Evolutionary conservation across 148 eudicot genomes (phyloP).

Genomic region (Polygonum aviculare): DNA sequence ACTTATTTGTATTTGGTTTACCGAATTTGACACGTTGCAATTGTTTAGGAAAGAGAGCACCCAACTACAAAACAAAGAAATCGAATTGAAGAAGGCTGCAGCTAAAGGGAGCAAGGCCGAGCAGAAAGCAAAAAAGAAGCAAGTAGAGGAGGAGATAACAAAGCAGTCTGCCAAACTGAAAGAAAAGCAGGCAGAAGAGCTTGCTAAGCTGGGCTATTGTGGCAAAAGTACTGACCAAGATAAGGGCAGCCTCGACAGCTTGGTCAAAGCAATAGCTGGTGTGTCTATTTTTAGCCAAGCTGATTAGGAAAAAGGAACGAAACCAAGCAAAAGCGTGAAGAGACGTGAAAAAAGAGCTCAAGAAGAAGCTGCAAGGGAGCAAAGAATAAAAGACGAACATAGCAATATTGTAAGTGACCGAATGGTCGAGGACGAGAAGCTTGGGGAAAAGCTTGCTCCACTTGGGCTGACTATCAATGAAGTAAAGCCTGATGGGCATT

Average conservation of each 20-base stretch:
- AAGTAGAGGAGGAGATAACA: conserved; percentile 62
- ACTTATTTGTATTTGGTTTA: neutral
- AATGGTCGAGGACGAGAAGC: conserved; percentile 35
- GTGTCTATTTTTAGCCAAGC: conserved; percentile 38
- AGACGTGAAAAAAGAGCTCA: conserved; percentile 69
- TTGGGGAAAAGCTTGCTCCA: conserved; percentile 51
- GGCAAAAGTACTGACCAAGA: conserved; percentile 19
- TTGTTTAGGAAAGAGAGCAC: conserved; percentile 47
- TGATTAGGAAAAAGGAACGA: conserved; percentile 27
- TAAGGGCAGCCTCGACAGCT: conserved; percentile 37
- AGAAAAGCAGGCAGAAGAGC: conserved; percentile 55
- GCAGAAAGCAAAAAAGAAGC: conserved; percentile 74
- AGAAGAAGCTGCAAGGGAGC: conserved; percentile 67
- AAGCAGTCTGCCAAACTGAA: conserved; percentile 47
- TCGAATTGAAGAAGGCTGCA: conserved; percentile 60
- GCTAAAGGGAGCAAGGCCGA: conserved; percentile 87
- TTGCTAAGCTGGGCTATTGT: conserved; percentile 45
- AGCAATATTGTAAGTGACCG: conserved; percentile 47
- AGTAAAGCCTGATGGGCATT: conserved; percentile 69
- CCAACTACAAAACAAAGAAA: conserved; percentile 57
- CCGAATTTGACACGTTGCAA: neutral
- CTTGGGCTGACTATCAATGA: conserved; percentile 49
- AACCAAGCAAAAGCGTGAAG: conserved; percentile 63
- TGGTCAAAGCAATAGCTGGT: conserved; percentile 69
- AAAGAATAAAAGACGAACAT: conserved; percentile 64